These are phyloP conservation scores for Hebeloma cylindrosporum DNA, from an alignment of 768 basidiomycete species.

Conservation along the genomic window DNA sequence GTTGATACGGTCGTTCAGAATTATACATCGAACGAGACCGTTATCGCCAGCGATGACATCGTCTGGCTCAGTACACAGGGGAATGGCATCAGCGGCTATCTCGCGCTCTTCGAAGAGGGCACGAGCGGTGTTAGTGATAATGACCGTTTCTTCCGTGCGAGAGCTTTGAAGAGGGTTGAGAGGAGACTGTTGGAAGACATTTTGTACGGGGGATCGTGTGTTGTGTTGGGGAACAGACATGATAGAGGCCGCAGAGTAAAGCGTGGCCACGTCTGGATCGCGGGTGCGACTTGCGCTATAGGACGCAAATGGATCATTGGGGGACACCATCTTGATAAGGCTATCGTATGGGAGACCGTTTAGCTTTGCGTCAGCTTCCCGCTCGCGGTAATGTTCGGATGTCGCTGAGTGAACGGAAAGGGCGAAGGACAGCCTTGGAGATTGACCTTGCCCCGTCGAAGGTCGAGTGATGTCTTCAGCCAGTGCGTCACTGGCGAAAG, in stretches of 20 bases:
- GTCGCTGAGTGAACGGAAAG: conserved; percentile 37
- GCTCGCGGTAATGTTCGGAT: conserved; percentile 32
- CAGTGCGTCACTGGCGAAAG: conserved; percentile 6
- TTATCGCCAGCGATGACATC: conserved; percentile 70
- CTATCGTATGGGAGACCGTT: conserved; percentile 71
- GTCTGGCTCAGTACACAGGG: conserved; percentile 58
- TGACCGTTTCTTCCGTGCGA: conserved; percentile 37
- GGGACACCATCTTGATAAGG: conserved; percentile 66
- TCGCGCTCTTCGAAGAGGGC: conserved; percentile 71
- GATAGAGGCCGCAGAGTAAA: conserved; percentile 84
- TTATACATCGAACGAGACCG: conserved; percentile 78
- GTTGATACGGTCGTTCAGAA: conserved; percentile 88
- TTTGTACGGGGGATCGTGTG: conserved; percentile 26
- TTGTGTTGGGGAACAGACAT: conserved; percentile 52
- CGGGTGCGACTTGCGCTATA: conserved; percentile 40
- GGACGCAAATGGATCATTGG: conserved; percentile 59
- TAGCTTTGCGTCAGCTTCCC: conserved; percentile 36
- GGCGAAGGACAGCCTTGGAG: conserved; percentile 28
- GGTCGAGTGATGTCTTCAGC: conserved; percentile 30
- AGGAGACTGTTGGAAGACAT: conserved; percentile 22
- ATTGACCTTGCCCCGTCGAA: conserved; percentile 28
- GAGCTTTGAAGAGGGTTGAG: conserved; percentile 32
- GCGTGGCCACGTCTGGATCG: conserved; percentile 80
- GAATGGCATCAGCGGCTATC: conserved; percentile 73
- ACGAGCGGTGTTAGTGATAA: conserved; percentile 40